A percentile compares a stretch with the other conserved stretches of the same genome.
Evolutionary conservation across 2,329 filamentous ascomycete genomes (phyloP).

Genomic region (Ceratocystis ficicola): DNA sequence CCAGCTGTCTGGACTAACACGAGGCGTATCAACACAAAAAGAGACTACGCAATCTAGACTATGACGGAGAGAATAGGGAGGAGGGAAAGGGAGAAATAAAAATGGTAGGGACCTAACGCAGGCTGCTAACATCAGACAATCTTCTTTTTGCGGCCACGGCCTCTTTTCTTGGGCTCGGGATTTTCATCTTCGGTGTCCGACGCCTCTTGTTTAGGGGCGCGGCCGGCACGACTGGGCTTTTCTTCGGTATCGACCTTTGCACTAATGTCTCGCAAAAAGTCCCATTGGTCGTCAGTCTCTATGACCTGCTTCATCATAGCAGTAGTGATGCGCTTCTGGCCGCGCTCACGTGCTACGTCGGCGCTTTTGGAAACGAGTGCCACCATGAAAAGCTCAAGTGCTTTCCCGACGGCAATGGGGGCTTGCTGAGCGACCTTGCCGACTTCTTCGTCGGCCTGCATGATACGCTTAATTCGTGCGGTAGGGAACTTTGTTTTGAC

Average conservation of each 20-base stretch:
- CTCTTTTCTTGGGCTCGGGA: constrained; percentile 38
- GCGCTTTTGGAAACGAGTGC: constrained; percentile 81
- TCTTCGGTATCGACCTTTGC: constrained; percentile 57
- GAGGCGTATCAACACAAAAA: background rate
- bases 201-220: constrained; percentile 34
- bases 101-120: background rate
- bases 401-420: constrained; percentile 89
- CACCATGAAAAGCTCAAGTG: constrained; percentile 96
- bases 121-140: background rate
- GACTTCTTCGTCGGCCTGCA: constrained; percentile 98
- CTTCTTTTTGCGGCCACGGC: constrained; percentile 40
- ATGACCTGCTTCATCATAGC: constrained; percentile 87
- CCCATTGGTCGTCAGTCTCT: constrained; percentile 78
- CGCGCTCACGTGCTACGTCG: constrained; percentile 66
- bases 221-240: constrained; percentile 35
- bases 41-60: too few relatives aligned
- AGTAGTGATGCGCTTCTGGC: constrained; percentile 79
- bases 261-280: constrained; percentile 86
- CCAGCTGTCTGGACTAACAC: background rate
- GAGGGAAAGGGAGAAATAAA: background rate
- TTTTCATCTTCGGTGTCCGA: constrained; percentile 37
- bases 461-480: constrained; percentile 94
- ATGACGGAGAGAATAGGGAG: background rate
- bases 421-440: constrained; percentile 97
- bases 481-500: constrained; percentile 95